phyloP scores from a whole-genome alignment of 2,329 filamentous ascomycete species.

The Monosporascus ibericus region DNA sequence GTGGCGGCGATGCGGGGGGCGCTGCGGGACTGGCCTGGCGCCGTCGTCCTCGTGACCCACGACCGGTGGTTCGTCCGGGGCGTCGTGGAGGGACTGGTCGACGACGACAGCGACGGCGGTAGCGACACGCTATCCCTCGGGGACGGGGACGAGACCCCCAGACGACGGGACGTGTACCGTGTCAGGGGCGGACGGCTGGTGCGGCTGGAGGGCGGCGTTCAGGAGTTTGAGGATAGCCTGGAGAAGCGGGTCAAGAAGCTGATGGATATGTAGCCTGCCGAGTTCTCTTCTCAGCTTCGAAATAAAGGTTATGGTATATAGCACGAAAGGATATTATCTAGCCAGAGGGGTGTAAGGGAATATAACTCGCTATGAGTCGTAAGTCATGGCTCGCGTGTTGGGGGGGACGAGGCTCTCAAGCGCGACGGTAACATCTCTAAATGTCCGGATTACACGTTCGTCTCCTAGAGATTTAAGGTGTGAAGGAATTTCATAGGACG shows the following conservation, averaged over 20 bases:
- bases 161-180: conserved; percentile 53
- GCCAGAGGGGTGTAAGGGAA: too few species aligned
- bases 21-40: conserved; percentile 63
- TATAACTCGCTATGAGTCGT: too few species aligned
- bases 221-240: conserved; percentile 46
- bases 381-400: too few species aligned
- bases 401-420: too few species aligned
- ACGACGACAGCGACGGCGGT: conserved; percentile 34
- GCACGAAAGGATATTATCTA: too few species aligned
- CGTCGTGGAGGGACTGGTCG: conserved; percentile 58
- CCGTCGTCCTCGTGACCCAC: conserved; percentile 72
- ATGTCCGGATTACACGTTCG: too few species aligned
- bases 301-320: too few species aligned
- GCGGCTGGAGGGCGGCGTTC: conserved; percentile 52
- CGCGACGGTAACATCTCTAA: too few species aligned
- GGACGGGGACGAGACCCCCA: conserved; percentile 30
- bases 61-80: conserved; percentile 76
- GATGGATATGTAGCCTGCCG: conserved; percentile 1
- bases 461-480: too few species aligned
- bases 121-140: conserved; percentile 29
- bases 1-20: conserved; percentile 65
- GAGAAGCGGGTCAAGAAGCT: conserved; percentile 19
- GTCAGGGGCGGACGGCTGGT: conserved; percentile 52
- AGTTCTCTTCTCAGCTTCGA: neutral
- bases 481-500: too few species aligned